phyloP scores from a whole-genome alignment of 345 rosid species.

The Angophora floribunda region DNA sequence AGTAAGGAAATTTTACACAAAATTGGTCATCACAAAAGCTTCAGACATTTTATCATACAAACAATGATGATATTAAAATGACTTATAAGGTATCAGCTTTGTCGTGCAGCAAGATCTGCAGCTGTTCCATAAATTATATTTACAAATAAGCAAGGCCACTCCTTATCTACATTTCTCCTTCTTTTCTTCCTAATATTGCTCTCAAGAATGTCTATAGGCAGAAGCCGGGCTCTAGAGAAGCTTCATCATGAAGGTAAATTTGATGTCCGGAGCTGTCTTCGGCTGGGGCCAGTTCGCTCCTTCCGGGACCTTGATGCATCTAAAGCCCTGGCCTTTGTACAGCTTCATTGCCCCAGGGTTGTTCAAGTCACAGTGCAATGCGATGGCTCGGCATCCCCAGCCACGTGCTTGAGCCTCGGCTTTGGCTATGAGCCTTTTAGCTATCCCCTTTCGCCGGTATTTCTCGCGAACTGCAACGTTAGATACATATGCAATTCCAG shows the following conservation, averaged over 20 bases:
- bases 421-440: constrained; percentile 60
- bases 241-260: constrained; percentile 88
- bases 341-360: constrained; percentile 66
- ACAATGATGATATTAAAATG: not conserved
- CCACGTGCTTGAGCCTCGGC: constrained; percentile 80
- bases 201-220: not conserved
- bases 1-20: not conserved
- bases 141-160: not conserved
- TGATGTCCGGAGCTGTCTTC: constrained; percentile 49
- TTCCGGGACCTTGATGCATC: constrained; percentile 59
- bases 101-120: not conserved
- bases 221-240: constrained; percentile 30
- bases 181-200: not conserved
- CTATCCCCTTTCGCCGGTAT: constrained; percentile 78
- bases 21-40: not conserved
- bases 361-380: constrained; percentile 75
- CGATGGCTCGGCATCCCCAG: constrained; percentile 84
- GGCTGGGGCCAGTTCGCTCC: constrained; percentile 88
- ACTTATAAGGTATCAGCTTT: not conserved
- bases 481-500: constrained; percentile 87
- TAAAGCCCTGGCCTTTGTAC: constrained; percentile 71
- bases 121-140: not conserved
- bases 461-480: constrained; percentile 82
- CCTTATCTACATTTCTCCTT: not conserved
- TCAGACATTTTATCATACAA: not conserved